Evolutionary conservation across 495 filamentous ascomycete genomes (phyloP).

Genomic region (Haplographium delicatum): DNA sequence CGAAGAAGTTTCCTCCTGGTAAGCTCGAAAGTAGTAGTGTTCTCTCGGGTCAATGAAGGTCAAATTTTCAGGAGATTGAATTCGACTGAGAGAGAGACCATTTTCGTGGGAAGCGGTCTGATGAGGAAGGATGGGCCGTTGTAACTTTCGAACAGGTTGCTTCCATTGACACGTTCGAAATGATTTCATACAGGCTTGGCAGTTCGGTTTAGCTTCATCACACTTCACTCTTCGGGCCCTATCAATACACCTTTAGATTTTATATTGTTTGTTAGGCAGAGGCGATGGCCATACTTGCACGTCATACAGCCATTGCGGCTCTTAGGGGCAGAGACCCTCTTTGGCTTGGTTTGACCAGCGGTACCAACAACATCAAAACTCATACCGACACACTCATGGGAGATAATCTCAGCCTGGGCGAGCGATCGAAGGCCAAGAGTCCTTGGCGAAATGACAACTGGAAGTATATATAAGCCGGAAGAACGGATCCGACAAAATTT

Average conservation of each 20-base stretch:
- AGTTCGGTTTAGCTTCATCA: slow-evolving; percentile 7
- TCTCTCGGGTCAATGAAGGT: slow-evolving; percentile 6
- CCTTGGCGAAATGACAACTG: too few species aligned
- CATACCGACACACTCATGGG: too few species aligned
- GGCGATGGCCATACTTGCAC: too few species aligned
- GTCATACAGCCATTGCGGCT: too few species aligned
- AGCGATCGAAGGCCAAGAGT: too few species aligned
- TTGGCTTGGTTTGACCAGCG: too few species aligned
- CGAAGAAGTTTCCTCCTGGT: slow-evolving; percentile 3
- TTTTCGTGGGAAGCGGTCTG: too few species aligned
- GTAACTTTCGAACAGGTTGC: not conserved
- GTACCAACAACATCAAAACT: too few species aligned
- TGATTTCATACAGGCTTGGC: slow-evolving; percentile 1
- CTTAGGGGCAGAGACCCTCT: too few species aligned
- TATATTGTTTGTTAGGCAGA: not conserved
- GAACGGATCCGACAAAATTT: too few species aligned
- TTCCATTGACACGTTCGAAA: slow-evolving; percentile 10
- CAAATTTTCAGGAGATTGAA: not conserved
- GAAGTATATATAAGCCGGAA: too few species aligned
- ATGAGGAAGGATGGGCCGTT: slow-evolving; percentile 3
- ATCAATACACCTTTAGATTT: not conserved
- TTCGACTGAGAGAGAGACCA: not conserved
- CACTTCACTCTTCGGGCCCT: slow-evolving; percentile 2
- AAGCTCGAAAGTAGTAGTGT: slow-evolving; percentile 1
- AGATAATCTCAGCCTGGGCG: too few species aligned